Evolutionary conservation across 768 basidiomycete genomes (phyloP).

Genomic region (Agaricus sinodeliciosus): DNA sequence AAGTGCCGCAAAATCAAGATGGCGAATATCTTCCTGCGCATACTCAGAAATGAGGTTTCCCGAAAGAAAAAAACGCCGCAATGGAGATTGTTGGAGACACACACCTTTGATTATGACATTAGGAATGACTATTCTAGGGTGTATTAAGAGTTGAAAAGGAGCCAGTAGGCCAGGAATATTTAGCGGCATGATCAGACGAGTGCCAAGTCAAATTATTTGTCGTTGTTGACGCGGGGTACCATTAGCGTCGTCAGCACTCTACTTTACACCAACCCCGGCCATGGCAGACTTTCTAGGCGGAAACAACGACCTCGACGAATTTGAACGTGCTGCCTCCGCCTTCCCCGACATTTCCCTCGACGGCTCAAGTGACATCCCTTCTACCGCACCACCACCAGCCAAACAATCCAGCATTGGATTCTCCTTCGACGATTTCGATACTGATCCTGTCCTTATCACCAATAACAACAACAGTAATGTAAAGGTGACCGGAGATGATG

Average conservation of each 20-base stretch:
- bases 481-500: slow-evolving; percentile 80
- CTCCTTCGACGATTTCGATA: slow-evolving; percentile 63
- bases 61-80: not conserved
- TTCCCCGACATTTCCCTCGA: slow-evolving; percentile 85
- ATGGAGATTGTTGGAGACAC: slow-evolving; percentile 1
- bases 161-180: slow-evolving; percentile 68
- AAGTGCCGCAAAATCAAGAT: slow-evolving; percentile 71
- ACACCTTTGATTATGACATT: slow-evolving; percentile 60
- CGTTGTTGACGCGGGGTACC: not conserved
- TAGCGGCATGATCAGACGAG: slow-evolving; percentile 55
- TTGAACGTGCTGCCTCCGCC: slow-evolving; percentile 72
- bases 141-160: slow-evolving; percentile 62
- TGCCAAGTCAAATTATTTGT: not conserved
- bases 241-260: slow-evolving; percentile 3
- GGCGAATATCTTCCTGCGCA: slow-evolving; percentile 72
- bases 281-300: slow-evolving; percentile 38
- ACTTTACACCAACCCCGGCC: slow-evolving; percentile 19
- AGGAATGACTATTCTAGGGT: slow-evolving; percentile 66
- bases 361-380: slow-evolving; percentile 49
- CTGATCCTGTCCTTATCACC: slow-evolving; percentile 23
- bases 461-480: slow-evolving; percentile 41
- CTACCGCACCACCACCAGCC: slow-evolving; percentile 21
- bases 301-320: slow-evolving; percentile 60
- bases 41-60: slow-evolving; percentile 9
- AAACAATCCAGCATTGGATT: slow-evolving; percentile 38